A percentile compares a stretch with the other conserved stretches of the same genome.
Evolutionary conservation across 2,329 filamentous ascomycete species (phyloP).

Genomic region (Alternaria burnsii): DNA sequence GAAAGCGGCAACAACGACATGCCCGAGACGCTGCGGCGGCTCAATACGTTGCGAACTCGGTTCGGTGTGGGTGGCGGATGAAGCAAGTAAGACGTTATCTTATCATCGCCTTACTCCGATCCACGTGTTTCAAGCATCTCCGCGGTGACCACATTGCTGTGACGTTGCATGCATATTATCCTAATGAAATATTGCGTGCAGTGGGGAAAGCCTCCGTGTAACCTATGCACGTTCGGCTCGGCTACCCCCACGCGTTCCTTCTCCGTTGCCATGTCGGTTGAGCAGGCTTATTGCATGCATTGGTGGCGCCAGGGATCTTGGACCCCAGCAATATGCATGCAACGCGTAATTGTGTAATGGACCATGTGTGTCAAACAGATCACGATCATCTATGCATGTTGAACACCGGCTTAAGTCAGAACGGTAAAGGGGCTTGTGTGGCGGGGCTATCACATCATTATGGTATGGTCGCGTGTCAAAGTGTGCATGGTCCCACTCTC

Average conservation of each 20-base stretch:
- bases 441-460: background rate
- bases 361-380: background rate
- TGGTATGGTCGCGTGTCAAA: background rate
- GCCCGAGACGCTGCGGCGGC: slow-evolving; percentile 43
- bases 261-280: background rate
- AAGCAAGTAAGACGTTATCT: slow-evolving; percentile 19
- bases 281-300: background rate
- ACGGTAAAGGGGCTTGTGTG: background rate
- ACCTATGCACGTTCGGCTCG: slow-evolving; percentile 8
- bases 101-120: slow-evolving; percentile 12
- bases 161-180: slow-evolving; percentile 10
- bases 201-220: slow-evolving; percentile 3
- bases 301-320: background rate
- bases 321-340: background rate
- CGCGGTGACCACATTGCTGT: slow-evolving; percentile 6
- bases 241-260: slow-evolving; percentile 18
- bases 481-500: background rate
- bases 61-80: slow-evolving; percentile 47
- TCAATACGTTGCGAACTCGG: slow-evolving; percentile 44
- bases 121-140: slow-evolving; percentile 12
- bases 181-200: slow-evolving; percentile 13
- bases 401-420: background rate
- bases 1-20: slow-evolving; percentile 41
- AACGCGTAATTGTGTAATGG: background rate
- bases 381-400: background rate